A percentile compares a stretch with the other conserved stretches of the same genome.
Evolutionary conservation across 179 eudicot genomes (phyloP).

Genomic region (Kewa caespitosa): DNA sequence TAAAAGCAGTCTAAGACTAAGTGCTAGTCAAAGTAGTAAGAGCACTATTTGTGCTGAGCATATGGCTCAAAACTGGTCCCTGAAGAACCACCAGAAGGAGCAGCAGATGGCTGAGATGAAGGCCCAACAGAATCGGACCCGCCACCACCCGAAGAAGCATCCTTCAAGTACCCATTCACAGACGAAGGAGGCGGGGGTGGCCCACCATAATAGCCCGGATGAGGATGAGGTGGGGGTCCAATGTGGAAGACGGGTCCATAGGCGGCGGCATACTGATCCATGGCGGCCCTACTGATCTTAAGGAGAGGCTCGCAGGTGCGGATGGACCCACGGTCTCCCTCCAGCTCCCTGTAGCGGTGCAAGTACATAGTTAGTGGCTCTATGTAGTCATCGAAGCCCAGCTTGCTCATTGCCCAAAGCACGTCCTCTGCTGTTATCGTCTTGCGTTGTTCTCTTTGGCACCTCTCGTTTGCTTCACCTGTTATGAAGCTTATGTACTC

Average conservation of each 20-base stretch:
- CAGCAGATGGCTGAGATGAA: constrained; percentile 11
- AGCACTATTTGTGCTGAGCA: neutral
- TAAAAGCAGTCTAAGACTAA: no score
- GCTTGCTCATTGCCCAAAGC: constrained; percentile 48
- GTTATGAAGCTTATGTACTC: constrained; percentile 59
- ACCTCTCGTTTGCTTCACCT: constrained; percentile 56
- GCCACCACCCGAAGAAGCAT: constrained; percentile 3
- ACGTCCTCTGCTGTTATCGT: constrained; percentile 72
- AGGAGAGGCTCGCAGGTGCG: constrained; percentile 43
- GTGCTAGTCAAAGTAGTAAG: no score
- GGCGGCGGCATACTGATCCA: constrained; percentile 34
- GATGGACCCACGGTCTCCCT: constrained; percentile 67
- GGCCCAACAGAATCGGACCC: constrained; percentile 22
- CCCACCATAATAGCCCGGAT: constrained; percentile 22
- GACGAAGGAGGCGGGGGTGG: constrained; percentile 27
- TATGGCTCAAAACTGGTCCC: constrained; percentile 16
- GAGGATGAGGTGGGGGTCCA: constrained; percentile 29
- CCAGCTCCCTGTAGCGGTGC: constrained; percentile 69
- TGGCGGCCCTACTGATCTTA: constrained; percentile 36
- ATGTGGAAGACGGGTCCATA: constrained; percentile 40
- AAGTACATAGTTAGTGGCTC: constrained; percentile 77
- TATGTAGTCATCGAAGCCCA: constrained; percentile 76
- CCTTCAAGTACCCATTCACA: constrained; percentile 40
- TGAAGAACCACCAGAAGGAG: constrained; percentile 12
- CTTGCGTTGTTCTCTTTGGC: constrained; percentile 87